Evolutionary conservation across 768 basidiomycete genomes (phyloP).

Genomic region (Artomyces pyxidatus): DNA sequence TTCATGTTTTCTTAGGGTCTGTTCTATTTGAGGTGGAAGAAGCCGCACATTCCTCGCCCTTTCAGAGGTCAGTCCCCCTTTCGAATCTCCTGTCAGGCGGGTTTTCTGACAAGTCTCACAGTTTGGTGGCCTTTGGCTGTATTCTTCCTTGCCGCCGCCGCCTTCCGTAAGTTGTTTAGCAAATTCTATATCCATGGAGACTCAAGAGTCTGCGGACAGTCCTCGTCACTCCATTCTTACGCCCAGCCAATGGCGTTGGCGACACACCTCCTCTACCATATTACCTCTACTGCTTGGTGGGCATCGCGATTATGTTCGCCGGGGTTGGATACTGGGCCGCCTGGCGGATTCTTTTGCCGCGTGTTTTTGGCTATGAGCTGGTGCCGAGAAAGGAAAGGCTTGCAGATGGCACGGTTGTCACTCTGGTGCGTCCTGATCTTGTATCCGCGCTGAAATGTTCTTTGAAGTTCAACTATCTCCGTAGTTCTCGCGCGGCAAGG

Average conservation of each 20-base stretch:
- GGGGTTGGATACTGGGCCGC: slow-evolving; percentile 48
- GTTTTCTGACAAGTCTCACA: slow-evolving; percentile 18
- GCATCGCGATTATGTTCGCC: slow-evolving; percentile 36
- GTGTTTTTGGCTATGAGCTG: slow-evolving; percentile 40
- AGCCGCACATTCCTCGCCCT: slow-evolving; percentile 38
- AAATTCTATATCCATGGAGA: neutral
- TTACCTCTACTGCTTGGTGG: slow-evolving; percentile 50
- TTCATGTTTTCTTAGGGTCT: slow-evolving; percentile 30
- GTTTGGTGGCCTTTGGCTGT: slow-evolving; percentile 50
- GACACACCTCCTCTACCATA: slow-evolving; percentile 56
- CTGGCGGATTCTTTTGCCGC: slow-evolving; percentile 45
- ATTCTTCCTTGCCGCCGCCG: slow-evolving; percentile 44
- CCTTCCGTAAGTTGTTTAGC: slow-evolving; percentile 37
- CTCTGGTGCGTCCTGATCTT: slow-evolving; percentile 36
- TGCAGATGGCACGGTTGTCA: slow-evolving; percentile 46
- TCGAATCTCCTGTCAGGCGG: neutral
- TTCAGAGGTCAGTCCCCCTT: slow-evolving; percentile 31
- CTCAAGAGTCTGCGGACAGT: slow-evolving; percentile 24
- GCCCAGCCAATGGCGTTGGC: slow-evolving; percentile 44
- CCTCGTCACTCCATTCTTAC: slow-evolving; percentile 47
- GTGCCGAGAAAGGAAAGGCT: slow-evolving; percentile 41
- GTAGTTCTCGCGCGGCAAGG: too few relatives aligned
- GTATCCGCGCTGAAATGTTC: too few relatives aligned
- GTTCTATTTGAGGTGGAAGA: slow-evolving; percentile 47
- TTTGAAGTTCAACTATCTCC: too few relatives aligned